Percentiles rank a stretch among this genome's conserved stretches.
phyloP scores from a whole-genome alignment of 2,329 filamentous ascomycete species.

The Pseudogymnoascus sp. region DNA sequence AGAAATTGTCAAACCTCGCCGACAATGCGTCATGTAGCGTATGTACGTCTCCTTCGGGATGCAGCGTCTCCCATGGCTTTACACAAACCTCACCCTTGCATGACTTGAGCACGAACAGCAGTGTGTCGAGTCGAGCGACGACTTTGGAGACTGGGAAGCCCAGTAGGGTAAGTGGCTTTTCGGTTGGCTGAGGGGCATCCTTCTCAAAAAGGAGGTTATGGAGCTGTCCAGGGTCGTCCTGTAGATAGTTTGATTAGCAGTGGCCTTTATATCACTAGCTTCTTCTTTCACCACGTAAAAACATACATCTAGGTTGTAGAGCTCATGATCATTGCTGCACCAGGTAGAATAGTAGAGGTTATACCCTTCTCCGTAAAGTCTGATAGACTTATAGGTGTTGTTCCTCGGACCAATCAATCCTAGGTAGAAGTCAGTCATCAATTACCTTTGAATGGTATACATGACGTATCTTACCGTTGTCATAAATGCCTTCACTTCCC shows the following conservation, averaged over 20 bases:
- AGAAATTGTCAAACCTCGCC: conserved; percentile 43
- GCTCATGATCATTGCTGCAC: conserved; percentile 60
- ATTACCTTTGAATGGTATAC: not conserved
- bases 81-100: conserved; percentile 47
- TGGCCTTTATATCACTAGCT: not conserved
- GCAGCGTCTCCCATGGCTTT: conserved; percentile 48
- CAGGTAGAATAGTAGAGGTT: conserved; percentile 59
- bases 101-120: conserved; percentile 53
- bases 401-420: conserved; percentile 26
- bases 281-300: not conserved
- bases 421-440: not conserved
- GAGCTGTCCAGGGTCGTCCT: conserved; percentile 42
- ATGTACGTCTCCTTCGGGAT: conserved; percentile 44
- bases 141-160: conserved; percentile 34
- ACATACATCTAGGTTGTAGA: conserved; percentile 52
- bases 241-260: too few relatives aligned
- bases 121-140: conserved; percentile 45
- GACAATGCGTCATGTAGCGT: conserved; percentile 44
- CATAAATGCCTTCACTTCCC: conserved; percentile 22
- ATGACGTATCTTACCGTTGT: conserved; percentile 12
- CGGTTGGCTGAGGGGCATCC: conserved; percentile 1
- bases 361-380: conserved; percentile 41
- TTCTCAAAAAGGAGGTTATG: conserved; percentile 30
- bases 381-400: conserved; percentile 43
- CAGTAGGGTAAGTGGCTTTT: conserved; percentile 24